Conservation (phyloP, 2,329 filamentous ascomycete genomes). For the Fusarium pilosicola region DNA sequence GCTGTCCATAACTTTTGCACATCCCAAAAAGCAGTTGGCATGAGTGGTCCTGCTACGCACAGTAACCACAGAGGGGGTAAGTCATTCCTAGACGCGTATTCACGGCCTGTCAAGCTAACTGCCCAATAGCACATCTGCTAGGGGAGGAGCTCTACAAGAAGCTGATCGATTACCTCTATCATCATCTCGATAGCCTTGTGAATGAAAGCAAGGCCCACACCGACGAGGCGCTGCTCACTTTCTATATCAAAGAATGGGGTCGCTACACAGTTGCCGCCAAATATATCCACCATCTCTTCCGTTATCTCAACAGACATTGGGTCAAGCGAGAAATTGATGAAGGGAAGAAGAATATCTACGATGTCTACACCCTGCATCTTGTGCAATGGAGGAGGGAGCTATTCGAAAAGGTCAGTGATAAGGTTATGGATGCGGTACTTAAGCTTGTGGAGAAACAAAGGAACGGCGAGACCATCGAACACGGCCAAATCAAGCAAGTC, state of each 20-base stretch:
- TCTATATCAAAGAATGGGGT: constrained; percentile 97
- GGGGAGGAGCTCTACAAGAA: constrained; percentile 97
- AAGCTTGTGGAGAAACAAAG: constrained; percentile 97
- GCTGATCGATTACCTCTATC: constrained; percentile 83
- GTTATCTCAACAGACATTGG: constrained; percentile 97
- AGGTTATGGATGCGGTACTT: constrained; percentile 94
- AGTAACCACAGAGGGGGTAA: constrained; percentile 69
- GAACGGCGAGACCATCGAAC: constrained; percentile 97
- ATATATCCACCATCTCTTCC: constrained; percentile 97
- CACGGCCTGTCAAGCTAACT: constrained; percentile 23
- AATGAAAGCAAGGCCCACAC: constrained; percentile 79
- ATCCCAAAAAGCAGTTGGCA: constrained; percentile 89
- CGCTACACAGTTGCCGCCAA: constrained; percentile 95
- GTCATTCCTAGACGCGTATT: constrained; percentile 16
- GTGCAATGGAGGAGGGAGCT: constrained; percentile 95
- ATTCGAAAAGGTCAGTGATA: constrained; percentile 82
- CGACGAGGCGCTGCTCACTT: constrained; percentile 88
- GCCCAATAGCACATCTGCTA: constrained; percentile 79
- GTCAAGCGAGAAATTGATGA: constrained; percentile 99
- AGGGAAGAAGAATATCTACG: constrained; percentile 97
- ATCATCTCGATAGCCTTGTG: constrained; percentile 78
- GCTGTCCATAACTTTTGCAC: constrained; percentile 99
- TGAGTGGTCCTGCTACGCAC: constrained; percentile 55
- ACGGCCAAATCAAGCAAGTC: constrained; percentile 95
- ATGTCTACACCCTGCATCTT: constrained; percentile 96